phyloP scores from a whole-genome alignment of 441 rosid species.

The Raphanus hybrid region DNA sequence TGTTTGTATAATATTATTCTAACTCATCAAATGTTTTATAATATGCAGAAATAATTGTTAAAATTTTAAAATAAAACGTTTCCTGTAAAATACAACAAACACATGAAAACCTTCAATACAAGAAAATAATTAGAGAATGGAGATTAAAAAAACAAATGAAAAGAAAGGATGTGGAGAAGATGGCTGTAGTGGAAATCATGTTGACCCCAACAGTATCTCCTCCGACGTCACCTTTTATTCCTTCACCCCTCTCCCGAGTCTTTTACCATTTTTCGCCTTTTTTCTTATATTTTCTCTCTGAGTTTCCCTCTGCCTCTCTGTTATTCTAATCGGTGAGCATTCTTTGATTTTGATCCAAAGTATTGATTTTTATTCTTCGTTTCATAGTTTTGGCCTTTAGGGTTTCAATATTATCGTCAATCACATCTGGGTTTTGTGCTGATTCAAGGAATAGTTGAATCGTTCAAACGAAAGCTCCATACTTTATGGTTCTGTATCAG shows the following conservation, averaged over 20 bases:
- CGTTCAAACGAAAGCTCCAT: conserved; percentile 11
- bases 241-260: neutral
- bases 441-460: conserved; percentile 8
- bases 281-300: neutral
- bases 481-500: conserved; percentile 6
- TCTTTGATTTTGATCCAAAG: neutral
- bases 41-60: too few relatives aligned
- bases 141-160: neutral
- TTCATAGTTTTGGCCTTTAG: conserved; percentile 23
- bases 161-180: neutral
- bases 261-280: neutral
- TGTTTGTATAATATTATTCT: too few relatives aligned
- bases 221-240: neutral
- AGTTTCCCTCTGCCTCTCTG: neutral
- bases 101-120: too few relatives aligned
- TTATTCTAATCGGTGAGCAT: neutral
- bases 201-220: neutral
- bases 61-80: too few relatives aligned
- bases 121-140: neutral
- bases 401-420: conserved; percentile 1
- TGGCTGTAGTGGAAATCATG: conserved; percentile 2
- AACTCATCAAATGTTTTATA: too few relatives aligned
- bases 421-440: conserved; percentile 18
- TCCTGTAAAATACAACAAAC: too few relatives aligned
- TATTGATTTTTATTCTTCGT: conserved; percentile 13